phyloP scores from a whole-genome alignment of 805 yeast genomes.

The Aciculoconidium aculeatum region DNA sequence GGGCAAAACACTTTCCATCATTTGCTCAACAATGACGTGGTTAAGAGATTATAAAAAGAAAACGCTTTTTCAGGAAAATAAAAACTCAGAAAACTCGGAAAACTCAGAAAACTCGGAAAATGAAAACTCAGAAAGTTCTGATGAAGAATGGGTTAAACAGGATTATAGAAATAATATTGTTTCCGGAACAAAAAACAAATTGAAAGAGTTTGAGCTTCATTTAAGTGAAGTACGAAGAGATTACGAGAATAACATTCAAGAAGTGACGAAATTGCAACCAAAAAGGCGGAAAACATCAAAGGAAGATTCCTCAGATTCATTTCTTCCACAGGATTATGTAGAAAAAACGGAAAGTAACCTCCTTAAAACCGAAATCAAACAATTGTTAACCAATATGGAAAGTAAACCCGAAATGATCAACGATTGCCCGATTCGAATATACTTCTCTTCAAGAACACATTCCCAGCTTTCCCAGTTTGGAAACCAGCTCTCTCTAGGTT shows the following conservation, averaged over 20 bases:
- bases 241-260: conserved; percentile 10
- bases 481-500: conserved; percentile 57
- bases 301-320: too few species aligned
- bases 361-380: conserved; percentile 43
- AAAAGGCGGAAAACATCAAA: conserved; percentile 7
- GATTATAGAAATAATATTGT: conserved; percentile 28
- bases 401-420: conserved; percentile 13
- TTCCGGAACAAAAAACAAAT: conserved; percentile 17
- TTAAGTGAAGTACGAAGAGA: conserved; percentile 29
- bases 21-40: conserved; percentile 86
- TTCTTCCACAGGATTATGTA: too few species aligned
- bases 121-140: conserved; percentile 29
- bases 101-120: conserved; percentile 18
- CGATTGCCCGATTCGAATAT: conserved; percentile 40
- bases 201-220: conserved; percentile 37
- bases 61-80: conserved; percentile 4
- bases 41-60: conserved; percentile 46
- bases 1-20: conserved; percentile 83
- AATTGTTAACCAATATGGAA: conserved; percentile 40
- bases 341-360: too few species aligned
- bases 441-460: conserved; percentile 82
- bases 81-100: conserved; percentile 1
- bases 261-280: conserved; percentile 10
- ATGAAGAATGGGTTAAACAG: conserved; percentile 61
- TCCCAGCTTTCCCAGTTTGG: conserved; percentile 82